A percentile compares a stretch with the other conserved stretches of the same genome.
Conservation (phyloP, 2,329 filamentous ascomycete genomes). For the Chrysosporium keratinophilum region DNA sequence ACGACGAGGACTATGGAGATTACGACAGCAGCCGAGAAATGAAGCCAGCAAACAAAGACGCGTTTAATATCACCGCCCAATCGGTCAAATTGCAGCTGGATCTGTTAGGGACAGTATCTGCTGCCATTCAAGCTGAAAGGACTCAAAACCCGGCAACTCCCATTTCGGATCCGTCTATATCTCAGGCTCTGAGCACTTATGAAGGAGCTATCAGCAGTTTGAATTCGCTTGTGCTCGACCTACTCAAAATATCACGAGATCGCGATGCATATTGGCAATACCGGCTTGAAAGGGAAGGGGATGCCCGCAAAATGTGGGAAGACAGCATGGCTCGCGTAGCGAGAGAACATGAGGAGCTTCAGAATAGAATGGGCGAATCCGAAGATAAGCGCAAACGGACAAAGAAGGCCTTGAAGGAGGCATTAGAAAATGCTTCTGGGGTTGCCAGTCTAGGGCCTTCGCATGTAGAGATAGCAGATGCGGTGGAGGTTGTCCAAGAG, state of each 20-base stretch:
- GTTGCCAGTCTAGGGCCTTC: constrained; percentile 28
- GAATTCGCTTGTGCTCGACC: constrained; percentile 70
- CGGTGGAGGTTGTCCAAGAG: constrained; percentile 29
- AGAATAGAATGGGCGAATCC: constrained; percentile 76
- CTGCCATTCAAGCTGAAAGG: constrained; percentile 65
- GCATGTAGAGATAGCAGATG: constrained; percentile 27
- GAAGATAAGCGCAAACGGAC: constrained; percentile 83
- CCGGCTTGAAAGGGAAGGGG: constrained; percentile 77
- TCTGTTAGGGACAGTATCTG: constrained; percentile 72
- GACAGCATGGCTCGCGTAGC: constrained; percentile 98
- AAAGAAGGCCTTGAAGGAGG: constrained; percentile 79
- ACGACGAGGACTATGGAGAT: constrained; percentile 68
- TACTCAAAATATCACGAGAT: constrained; percentile 85
- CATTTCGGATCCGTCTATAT: constrained; percentile 65
- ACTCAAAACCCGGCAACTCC: constrained; percentile 57
- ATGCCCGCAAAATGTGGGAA: constrained; percentile 94
- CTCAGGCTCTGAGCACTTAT: constrained; percentile 72
- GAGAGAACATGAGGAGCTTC: constrained; percentile 81
- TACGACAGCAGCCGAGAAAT: constrained; percentile 68
- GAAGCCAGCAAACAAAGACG: constrained; percentile 67
- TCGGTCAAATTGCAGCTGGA: constrained; percentile 89
- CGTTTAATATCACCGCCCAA: constrained; percentile 93
- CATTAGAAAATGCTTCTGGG: constrained; percentile 51
- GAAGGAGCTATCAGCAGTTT: constrained; percentile 82
- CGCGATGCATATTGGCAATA: constrained; percentile 97